A percentile compares a stretch with the other conserved stretches of the same genome.
Conservation (phyloP, 495 filamentous ascomycete genomes). For the Trichoderma asperelloides region DNA sequence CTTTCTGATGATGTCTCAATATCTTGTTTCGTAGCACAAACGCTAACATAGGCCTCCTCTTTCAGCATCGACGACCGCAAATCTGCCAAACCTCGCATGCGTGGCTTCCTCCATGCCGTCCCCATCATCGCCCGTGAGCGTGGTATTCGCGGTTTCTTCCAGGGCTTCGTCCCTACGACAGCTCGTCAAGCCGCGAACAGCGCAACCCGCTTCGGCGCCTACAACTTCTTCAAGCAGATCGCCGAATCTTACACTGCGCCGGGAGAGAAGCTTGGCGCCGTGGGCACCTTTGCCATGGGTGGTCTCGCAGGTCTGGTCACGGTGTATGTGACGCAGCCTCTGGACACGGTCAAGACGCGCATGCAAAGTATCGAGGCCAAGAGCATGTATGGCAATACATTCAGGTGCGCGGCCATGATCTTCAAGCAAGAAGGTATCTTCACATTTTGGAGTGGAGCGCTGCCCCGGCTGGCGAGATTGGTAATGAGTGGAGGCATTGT, state of each 20-base stretch:
- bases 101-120: conserved; percentile 85
- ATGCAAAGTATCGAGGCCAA: conserved; percentile 96
- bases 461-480: conserved; percentile 74
- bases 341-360: conserved; percentile 93
- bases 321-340: conserved; percentile 82
- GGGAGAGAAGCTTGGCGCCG: conserved; percentile 86
- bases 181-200: conserved; percentile 92
- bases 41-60: background rate
- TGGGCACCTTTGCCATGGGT: conserved; percentile 85
- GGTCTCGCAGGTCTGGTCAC: conserved; percentile 86
- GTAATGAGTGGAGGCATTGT: conserved; percentile 93
- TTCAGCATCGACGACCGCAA: conserved; percentile 90
- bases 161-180: conserved; percentile 91
- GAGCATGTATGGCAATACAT: conserved; percentile 76
- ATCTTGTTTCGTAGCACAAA: background rate
- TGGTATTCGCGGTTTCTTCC: conserved; percentile 86
- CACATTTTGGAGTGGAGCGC: conserved; percentile 89
- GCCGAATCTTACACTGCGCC: conserved; percentile 88
- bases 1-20: background rate
- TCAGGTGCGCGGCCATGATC: conserved; percentile 74
- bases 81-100: conserved; percentile 73
- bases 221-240: conserved; percentile 81
- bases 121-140: conserved; percentile 79
- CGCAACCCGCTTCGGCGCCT: conserved; percentile 79
- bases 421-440: conserved; percentile 81